Percentiles rank a stretch among this genome's conserved stretches.
Conservation (phyloP, 139 green algal species). For the Trebouxia sp. region DNA sequence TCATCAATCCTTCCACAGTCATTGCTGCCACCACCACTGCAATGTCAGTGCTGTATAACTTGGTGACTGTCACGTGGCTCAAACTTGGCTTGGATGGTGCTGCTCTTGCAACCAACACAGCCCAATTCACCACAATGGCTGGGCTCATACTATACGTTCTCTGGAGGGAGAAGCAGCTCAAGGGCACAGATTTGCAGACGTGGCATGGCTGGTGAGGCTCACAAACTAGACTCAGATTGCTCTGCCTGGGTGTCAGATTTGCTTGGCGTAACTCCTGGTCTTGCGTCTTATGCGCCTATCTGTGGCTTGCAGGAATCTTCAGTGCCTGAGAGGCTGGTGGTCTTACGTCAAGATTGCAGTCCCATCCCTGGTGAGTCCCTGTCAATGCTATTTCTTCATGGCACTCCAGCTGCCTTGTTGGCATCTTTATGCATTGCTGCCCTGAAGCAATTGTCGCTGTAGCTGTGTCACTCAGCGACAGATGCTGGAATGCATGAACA, state of each 20-base stretch:
- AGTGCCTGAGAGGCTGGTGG: conserved; percentile 65
- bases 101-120: conserved; percentile 53
- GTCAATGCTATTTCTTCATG: too few relatives aligned
- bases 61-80: background rate
- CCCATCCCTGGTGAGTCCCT: conserved; percentile 22
- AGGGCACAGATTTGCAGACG: conserved; percentile 46
- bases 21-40: conserved; percentile 38
- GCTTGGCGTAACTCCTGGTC: too few relatives aligned
- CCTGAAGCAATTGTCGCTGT: background rate
- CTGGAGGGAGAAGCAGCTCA: conserved; percentile 5
- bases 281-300: background rate
- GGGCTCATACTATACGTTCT: conserved; percentile 11
- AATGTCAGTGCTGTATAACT: background rate
- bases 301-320: conserved; percentile 48
- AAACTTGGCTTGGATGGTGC: conserved; percentile 65
- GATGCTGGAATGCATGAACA: background rate
- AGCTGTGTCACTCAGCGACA: background rate
- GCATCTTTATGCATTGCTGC: too few relatives aligned
- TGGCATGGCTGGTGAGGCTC: conserved; percentile 59
- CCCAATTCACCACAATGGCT: conserved; percentile 39
- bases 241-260: too few relatives aligned
- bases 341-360: conserved; percentile 67
- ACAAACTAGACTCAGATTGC: too few relatives aligned
- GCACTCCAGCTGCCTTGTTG: too few relatives aligned
- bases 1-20: conserved; percentile 37